These are phyloP conservation scores for Solioccasus polychromus DNA, from an alignment of 768 basidiomycete genomes.

Conservation along the genomic window DNA sequence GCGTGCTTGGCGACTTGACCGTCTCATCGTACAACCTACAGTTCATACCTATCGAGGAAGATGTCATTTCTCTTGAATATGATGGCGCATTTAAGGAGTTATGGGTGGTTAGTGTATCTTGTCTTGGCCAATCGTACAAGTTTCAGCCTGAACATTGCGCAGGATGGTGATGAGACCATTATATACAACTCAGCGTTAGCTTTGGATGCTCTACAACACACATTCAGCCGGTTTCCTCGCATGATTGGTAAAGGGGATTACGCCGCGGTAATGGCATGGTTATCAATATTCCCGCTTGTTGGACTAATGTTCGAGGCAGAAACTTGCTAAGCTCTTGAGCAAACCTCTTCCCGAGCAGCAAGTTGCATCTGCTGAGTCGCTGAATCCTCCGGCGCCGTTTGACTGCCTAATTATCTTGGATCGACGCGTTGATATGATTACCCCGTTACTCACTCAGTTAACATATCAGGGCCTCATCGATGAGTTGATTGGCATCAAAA, in stretches of 20 bases:
- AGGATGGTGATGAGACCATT: conserved; percentile 93
- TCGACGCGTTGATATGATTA: conserved; percentile 91
- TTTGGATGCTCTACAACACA: conserved; percentile 73
- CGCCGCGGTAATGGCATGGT: conserved; percentile 53
- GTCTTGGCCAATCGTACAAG: background rate
- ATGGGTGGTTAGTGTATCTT: conserved; percentile 68
- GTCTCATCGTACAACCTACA: conserved; percentile 88
- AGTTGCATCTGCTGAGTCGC: conserved; percentile 38
- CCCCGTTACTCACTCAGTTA: conserved; percentile 90
- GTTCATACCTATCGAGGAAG: conserved; percentile 90
- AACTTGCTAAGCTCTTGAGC: conserved; percentile 69
- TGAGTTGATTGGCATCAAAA: conserved; percentile 85
- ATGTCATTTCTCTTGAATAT: conserved; percentile 87
- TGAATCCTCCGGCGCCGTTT: conserved; percentile 56
- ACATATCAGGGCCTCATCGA: conserved; percentile 97
- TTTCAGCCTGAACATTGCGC: background rate
- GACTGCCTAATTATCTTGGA: conserved; percentile 90
- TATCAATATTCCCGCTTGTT: background rate
- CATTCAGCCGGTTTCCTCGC: conserved; percentile 88
- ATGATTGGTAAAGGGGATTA: conserved; percentile 92
- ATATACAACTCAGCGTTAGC: conserved; percentile 89
- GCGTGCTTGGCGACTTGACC: conserved; percentile 93
- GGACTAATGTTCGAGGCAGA: conserved; percentile 42
- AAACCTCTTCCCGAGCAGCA: conserved; percentile 49
- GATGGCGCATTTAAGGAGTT: conserved; percentile 85